Evolutionary conservation across 73 alveolate genomes (phyloP), one percentile per base, ranked within the genome.

Genomic region (Paramecium sexaurelia): DNA sequence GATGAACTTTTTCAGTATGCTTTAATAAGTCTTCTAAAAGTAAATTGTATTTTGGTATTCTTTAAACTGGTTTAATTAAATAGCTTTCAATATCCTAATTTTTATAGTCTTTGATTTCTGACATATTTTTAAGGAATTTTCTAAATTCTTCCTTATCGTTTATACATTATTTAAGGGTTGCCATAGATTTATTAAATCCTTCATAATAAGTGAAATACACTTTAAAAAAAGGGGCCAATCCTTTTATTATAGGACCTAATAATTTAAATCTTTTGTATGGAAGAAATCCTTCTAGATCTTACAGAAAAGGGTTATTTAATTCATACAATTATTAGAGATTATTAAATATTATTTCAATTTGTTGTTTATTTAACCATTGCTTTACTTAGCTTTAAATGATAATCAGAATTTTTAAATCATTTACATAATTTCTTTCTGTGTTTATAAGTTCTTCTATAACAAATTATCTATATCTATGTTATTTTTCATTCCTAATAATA

Each of bases 31-130:
- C 90, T 24, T 40, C 20, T 37, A 78, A 22, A 0, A 78, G 51
- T 78, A 78, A 78, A 19, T 37, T 40, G 36, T 78, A 78, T 78
- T 78, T 78, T 11, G 90, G 90, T 8, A 78, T 37, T 78, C 90
- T 78, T 43, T 78, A 43, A n/a, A 78, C 90, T 41, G 90, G 90
- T 78, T 78, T 78, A 26, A 78, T 45, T 8, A 78, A 24, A 41
- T 11, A 78, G 7, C 90, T 45, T 7, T 78, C 90, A 41, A 78
- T 41, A 39, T 78, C 68, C 24, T 78, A 39, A 78, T 7, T 5
- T 41, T 78, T 41, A 20, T 20, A 78, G 2, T 45, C 73, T 17
- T 78, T 78, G 8, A 24, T 5, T 37, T 22, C 24, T 3, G 32
- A 11, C 32, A 78, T 29, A 22, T 40, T 33, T 33, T 71, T 71